Percentiles rank a stretch among this genome's conserved stretches.
Conservation (phyloP, 225 moss, liverwort and hornwort genomes). For the Pleurozium schreberi region DNA sequence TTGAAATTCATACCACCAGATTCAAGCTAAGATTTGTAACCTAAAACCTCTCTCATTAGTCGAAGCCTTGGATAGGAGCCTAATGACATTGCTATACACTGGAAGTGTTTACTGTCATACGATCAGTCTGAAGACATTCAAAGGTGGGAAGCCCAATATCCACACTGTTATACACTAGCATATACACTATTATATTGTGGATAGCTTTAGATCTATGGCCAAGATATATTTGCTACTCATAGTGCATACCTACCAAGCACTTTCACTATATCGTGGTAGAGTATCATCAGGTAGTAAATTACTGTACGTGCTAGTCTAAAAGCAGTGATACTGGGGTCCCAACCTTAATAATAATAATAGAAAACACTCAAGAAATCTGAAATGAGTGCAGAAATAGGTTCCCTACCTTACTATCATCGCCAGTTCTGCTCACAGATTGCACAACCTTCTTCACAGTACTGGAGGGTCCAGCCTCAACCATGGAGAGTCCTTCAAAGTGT, state of each 20-base stretch:
- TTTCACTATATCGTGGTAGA: too few species aligned
- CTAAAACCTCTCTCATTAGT: not conserved
- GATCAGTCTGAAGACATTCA: too few species aligned
- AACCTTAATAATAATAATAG: not conserved
- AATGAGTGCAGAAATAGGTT: not conserved
- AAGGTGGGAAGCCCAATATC: too few species aligned
- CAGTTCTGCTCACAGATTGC: not conserved
- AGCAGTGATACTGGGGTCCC: not conserved
- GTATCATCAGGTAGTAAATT: too few species aligned
- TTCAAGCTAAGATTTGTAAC: not conserved
- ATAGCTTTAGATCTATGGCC: too few species aligned
- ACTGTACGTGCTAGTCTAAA: too few species aligned
- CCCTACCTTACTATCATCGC: not conserved
- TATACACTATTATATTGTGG: too few species aligned
- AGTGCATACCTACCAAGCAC: too few species aligned
- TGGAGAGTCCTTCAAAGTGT: slow-evolving; percentile 22
- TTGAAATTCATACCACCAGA: not conserved
- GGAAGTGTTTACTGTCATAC: not conserved
- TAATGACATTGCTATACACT: not conserved
- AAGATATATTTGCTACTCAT: too few species aligned
- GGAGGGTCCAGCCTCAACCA: slow-evolving; percentile 21
- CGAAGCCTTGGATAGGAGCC: not conserved
- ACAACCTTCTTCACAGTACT: not conserved
- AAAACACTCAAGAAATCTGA: not conserved
- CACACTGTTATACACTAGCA: too few species aligned